phyloP scores from a whole-genome alignment of 331 rosid genomes.

The Pyracantha coccinea region DNA sequence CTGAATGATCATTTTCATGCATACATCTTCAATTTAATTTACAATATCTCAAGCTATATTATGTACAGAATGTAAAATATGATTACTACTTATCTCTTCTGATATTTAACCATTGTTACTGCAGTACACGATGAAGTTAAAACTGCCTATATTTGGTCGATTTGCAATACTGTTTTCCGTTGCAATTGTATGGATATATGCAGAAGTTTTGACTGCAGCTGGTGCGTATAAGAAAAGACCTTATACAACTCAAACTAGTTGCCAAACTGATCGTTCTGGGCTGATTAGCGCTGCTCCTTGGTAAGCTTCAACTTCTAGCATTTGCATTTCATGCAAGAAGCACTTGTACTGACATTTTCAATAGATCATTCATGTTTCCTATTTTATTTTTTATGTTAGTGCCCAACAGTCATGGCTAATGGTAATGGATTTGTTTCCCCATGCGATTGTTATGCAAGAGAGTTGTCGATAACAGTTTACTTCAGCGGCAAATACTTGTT shows the following conservation, averaged over 20 bases:
- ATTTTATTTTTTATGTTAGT: not conserved
- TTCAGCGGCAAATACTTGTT: not conserved
- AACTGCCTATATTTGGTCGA: slow-evolving; percentile 35
- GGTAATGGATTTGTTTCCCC: not conserved
- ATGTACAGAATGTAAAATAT: not conserved
- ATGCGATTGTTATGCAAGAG: not conserved
- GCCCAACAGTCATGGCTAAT: not conserved
- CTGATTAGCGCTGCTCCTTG: slow-evolving; percentile 74
- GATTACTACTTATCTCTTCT: not conserved
- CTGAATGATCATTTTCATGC: not conserved
- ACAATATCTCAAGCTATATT: not conserved
- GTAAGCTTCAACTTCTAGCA: slow-evolving; percentile 34
- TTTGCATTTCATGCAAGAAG: not conserved
- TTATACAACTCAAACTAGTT: slow-evolving; percentile 59
- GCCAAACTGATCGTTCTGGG: slow-evolving; percentile 96
- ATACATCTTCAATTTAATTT: not conserved
- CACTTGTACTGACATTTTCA: not conserved
- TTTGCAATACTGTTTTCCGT: slow-evolving; percentile 54
- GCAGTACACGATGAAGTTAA: slow-evolving; percentile 61
- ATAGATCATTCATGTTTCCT: not conserved
- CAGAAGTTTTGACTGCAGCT: slow-evolving; percentile 75
- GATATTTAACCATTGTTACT: slow-evolving; percentile 20
- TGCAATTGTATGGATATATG: slow-evolving; percentile 69
- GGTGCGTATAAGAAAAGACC: slow-evolving; percentile 79
- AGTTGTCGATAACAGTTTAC: not conserved